Percentiles rank a stretch among this genome's conserved stretches.
Evolutionary conservation across 257 asterid genomes (phyloP).

Genomic region (Jasminum sambac): DNA sequence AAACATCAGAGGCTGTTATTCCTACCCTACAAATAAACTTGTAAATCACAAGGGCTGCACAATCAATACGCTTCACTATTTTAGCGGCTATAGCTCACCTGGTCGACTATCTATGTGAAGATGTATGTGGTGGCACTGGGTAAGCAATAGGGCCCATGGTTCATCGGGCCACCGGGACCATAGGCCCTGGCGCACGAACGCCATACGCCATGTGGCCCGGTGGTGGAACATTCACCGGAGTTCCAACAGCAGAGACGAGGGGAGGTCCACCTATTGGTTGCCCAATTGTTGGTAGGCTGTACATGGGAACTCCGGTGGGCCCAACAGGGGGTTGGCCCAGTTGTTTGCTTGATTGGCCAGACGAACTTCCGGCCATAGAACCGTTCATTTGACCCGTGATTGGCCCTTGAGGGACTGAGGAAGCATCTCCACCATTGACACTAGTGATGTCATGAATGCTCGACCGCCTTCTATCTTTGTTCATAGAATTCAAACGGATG

Average conservation of each 20-base stretch:
- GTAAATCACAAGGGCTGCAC: not conserved
- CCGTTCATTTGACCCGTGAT: conserved; percentile 72
- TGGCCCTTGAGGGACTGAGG: conserved; percentile 70
- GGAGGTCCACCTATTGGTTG: conserved; percentile 68
- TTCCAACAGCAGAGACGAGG: conserved; percentile 71
- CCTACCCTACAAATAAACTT: not conserved
- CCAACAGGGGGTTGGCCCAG: conserved; percentile 32
- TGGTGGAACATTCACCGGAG: conserved; percentile 58
- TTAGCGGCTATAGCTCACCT: not conserved
- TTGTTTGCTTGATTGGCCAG: conserved; percentile 52
- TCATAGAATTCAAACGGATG: conserved; percentile 84
- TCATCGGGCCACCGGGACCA: conserved; percentile 48
- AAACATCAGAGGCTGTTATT: not conserved
- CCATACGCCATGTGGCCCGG: conserved; percentile 55
- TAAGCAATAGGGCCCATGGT: conserved; percentile 47
- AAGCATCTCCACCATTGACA: conserved; percentile 56
- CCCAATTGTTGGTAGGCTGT: conserved; percentile 63
- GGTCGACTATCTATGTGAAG: conserved; percentile 41
- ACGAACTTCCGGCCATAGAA: conserved; percentile 34
- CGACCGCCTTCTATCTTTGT: conserved; percentile 83
- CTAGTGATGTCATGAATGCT: conserved; percentile 94
- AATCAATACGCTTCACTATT: not conserved
- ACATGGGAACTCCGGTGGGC: conserved; percentile 46
- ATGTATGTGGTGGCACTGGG: conserved; percentile 49
- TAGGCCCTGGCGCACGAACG: conserved; percentile 45